A percentile compares a stretch with the other conserved stretches of the same genome.
phyloP scores from a whole-genome alignment of 768 basidiomycete genomes.

The Tylopilus vinaceipallidus region DNA sequence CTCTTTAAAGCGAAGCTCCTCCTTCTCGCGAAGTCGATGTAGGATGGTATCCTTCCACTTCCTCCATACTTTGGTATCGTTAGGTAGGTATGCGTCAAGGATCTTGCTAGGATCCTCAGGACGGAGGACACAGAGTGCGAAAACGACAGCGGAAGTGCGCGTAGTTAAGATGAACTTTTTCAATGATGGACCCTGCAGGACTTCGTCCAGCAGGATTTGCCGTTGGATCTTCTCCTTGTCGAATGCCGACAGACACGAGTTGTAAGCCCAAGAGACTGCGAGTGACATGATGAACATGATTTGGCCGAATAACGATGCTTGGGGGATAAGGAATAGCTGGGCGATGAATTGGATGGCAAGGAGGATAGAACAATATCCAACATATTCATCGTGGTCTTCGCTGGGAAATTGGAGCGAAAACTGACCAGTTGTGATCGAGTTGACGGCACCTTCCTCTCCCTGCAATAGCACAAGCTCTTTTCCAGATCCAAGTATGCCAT shows the following conservation, averaged over 20 bases:
- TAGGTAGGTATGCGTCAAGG: constrained; percentile 8
- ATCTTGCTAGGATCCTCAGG: constrained; percentile 7
- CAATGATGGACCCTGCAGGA: background rate
- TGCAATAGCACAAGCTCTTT: constrained; percentile 5
- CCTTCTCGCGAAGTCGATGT: background rate
- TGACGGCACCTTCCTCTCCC: constrained; percentile 18
- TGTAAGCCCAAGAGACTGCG: constrained; percentile 28
- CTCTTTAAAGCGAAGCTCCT: background rate
- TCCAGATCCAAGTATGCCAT: constrained; percentile 21
- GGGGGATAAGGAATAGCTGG: constrained; percentile 30
- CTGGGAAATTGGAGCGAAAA: constrained; percentile 7
- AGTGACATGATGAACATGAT: constrained; percentile 28
- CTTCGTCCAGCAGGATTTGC: constrained; percentile 2
- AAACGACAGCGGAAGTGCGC: constrained; percentile 3
- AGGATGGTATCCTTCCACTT: constrained; percentile 4
- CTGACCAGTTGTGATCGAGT: constrained; percentile 24
- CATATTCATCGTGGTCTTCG: background rate
- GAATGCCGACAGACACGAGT: constrained; percentile 28
- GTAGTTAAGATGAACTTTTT: constrained; percentile 4
- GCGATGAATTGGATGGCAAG: constrained; percentile 25
- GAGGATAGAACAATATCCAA: constrained; percentile 19
- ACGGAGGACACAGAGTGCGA: constrained; percentile 4
- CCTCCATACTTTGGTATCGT: constrained; percentile 10
- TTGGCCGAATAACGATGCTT: constrained; percentile 29
- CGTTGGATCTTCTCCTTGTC: constrained; percentile 26